Evolutionary conservation across 495 filamentous ascomycete genomes (phyloP).

Genomic region (Daldinia childiae): DNA sequence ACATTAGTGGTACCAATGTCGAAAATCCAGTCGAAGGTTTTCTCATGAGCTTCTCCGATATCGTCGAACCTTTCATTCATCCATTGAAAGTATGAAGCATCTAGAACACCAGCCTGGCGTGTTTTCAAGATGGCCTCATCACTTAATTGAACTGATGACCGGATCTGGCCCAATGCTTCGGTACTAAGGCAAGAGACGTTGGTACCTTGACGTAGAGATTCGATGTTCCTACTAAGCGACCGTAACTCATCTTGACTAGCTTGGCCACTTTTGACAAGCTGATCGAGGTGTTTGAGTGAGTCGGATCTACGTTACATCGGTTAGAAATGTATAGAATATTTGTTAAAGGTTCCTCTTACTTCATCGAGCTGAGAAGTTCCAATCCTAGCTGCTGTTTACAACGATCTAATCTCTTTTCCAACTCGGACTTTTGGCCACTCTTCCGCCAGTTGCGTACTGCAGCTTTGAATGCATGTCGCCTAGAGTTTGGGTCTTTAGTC

Average conservation of each 20-base stretch:
- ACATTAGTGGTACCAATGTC: background rate
- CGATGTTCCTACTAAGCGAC: background rate
- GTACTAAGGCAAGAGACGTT: background rate
- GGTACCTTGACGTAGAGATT: background rate
- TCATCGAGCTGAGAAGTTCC: slow-evolving; percentile 25
- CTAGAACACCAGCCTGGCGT: background rate
- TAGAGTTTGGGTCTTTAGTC: background rate
- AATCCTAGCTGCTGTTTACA: slow-evolving; percentile 38
- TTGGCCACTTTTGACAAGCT: background rate
- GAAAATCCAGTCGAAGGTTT: background rate
- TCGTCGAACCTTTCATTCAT: background rate
- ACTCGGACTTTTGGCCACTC: slow-evolving; percentile 31
- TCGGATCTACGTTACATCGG: background rate
- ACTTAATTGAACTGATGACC: background rate
- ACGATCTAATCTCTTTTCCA: slow-evolving; percentile 38
- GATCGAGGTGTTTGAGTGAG: background rate
- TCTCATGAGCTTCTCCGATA: background rate
- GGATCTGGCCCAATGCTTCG: background rate
- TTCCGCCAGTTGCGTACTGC: slow-evolving; percentile 31
- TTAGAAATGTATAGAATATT: background rate
- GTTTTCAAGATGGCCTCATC: background rate
- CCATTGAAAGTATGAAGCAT: background rate
- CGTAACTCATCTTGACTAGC: background rate
- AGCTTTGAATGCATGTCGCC: slow-evolving; percentile 1
- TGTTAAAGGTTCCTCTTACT: slow-evolving; percentile 17